Evolutionary conservation across 805 yeast species (phyloP), one percentile per base, ranked within the genome.

Genomic region (Wickerhamomyces xylosicus): DNA sequence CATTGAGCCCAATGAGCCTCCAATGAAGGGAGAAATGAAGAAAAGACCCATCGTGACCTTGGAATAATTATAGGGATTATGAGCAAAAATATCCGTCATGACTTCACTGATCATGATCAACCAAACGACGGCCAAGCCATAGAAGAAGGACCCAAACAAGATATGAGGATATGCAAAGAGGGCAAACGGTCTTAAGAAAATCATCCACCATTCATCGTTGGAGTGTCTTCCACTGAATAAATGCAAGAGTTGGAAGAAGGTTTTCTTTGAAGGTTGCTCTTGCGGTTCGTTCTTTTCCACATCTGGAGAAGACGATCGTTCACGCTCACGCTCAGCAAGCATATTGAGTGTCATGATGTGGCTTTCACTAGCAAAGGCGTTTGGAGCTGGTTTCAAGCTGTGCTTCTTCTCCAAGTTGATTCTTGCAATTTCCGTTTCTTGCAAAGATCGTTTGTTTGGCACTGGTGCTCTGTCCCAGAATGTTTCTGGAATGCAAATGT

Each of bases 51-150:
- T 64, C 0, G 69, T 60, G 10, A 66, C 65, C 34, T 63, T 59
- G 5, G 64, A 53, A 52, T 66, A 74, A 21, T 61, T 54, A 37
- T 54, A 55, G 0, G 75, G 76, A 7, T 49, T 54, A 13, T 49
- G 46, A 2, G 62, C 49, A 50, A 76, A 77, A 14, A 76, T 69
- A 3, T 66, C 61, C 2, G 76, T 62, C 28, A 77, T 65, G 0
- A 75, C 64, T 48, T 76, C 81, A 2, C 79, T 72, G 35, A 77
- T 69, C 22, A 75, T 71, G 50, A 77, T 75, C 35, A 77, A 66
- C 81, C 81, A 77, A 16, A 76, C 78, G 17, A 77, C 78, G 14
- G 79, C 73, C 38, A 76, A 59, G 1, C 77, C 60, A 50, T 77
- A 76, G 3, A 72, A 52, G 8, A 76, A 49, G 1, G 79, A 59